Base-by-base conservation (phyloP, 768 basidiomycete species). In the Serendipita vermifera region DNA sequence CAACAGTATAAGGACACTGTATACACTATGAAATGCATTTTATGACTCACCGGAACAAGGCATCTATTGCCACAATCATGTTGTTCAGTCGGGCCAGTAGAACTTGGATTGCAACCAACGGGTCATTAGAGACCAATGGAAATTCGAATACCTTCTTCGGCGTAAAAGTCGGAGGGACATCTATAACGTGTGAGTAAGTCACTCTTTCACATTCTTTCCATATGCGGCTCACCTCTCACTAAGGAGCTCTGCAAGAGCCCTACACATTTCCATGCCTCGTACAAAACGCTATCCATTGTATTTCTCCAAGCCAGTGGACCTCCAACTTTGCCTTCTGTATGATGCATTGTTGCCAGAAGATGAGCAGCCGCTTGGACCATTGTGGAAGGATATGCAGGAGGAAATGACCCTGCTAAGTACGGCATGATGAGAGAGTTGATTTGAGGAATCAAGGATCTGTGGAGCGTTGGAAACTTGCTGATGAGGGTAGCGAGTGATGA, bases 311-410 rank as follows among this genome's bases (percentile, higher is more conserved):
- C 62, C 54, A 72, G 77, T 9, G 79, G 73, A 14, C 81, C 80
- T 24, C 82, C 85, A 6, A 86, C 80, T 67, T 88, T 91, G 5
- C 89, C 88, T 20, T 86, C 86, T 0, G 84, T 81, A 27, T 78
- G 68, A 66, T 83, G 83, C 3, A 91, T 72, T 22, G 73, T 68
- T 2, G 81, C 69, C 57, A 82, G 85, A 20, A 91, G 72, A 17
- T 69, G 64, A 4, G 80, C 79, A 2, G 82, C 75, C 13, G 79
- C 72, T 38, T 69, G 61, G 0, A 79, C 58, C 3, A 83, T 61
- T 22, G 64, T 57, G 15, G 54, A 29, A 48, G 73, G 70, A 2
- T 71, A 73, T 1, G 76, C 69, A 14, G 68, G 70, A 2, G 74
- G 73, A 11, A 73, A 62, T 17, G 75, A 73, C 17, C 84, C 83